Base-by-base conservation (phyloP, 805 yeast species). In the Pichia scutulata region DNA sequence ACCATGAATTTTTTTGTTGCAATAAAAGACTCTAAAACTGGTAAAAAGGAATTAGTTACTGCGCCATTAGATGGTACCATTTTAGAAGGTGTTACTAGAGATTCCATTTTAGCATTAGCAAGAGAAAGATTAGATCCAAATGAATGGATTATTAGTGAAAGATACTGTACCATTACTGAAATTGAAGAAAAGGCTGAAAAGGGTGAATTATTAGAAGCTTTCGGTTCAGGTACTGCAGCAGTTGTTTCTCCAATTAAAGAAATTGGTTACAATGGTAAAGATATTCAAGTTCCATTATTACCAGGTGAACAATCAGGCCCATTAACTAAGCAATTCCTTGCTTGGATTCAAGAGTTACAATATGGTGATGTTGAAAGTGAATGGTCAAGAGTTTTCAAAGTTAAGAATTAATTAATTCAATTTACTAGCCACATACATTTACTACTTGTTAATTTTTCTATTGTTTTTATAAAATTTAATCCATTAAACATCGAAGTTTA, bases 1-100 rank as follows among this genome's bases (percentile, higher is more conserved):
- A 89, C 98, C 52, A 93, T 92, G 98, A 92, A 92, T 71, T 92
- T 78, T 43, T 92, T 93, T 73, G 82, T 86, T 61, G 97, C 81
- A 33, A 88, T 92, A 76, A 72, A 84, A 68, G 79, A 86, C 67
- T 66, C 78, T n/a, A 70, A 69, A 42, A 77, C 84, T 37, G 97
- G 96, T 52, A 86, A 83, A 70, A 86, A 86, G 64, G 98, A 92
- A 73, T 78, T 92, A 58, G 95, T 81, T 45, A 92, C 99, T 55
- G 96, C 97, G 56, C 98, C 99, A 54, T 76, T 93, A 59, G 98
- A 93, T 64, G 99, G 99, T 59, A 92, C 97, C 55, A 92, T 92
- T 62, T 80, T 92, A 62, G 96, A 88, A 68, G 99, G 99, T 74
- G 95, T 92, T 61, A 89, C 97, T 46, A 83, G 99, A 73, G 95